A percentile compares a stretch with the other conserved stretches of the same genome.
Conservation (phyloP, 805 yeast genomes). For the Saturnispora halmiae region DNA sequence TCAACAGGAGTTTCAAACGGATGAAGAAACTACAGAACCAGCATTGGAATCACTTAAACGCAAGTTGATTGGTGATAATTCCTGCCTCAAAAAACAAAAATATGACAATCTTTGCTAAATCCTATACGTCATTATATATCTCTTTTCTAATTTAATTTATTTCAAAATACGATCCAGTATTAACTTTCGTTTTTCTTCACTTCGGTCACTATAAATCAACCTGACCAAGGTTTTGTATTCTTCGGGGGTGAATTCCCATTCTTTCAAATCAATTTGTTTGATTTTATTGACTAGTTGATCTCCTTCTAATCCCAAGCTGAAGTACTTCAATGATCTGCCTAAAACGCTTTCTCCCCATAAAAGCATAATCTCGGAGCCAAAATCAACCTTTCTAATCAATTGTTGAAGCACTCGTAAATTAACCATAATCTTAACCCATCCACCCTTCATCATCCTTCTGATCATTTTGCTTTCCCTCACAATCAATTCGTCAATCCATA, state of each 20-base stretch:
- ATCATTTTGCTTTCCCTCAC: slow-evolving; percentile 46
- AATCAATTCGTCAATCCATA: slow-evolving; percentile 39
- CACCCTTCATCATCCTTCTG: slow-evolving; percentile 43
- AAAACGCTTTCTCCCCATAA: slow-evolving; percentile 5
- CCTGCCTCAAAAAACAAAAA: slow-evolving; percentile 4
- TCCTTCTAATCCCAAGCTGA: slow-evolving; percentile 31
- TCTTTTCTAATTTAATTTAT: not conserved
- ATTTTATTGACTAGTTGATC: slow-evolving; percentile 10
- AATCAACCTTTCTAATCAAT: slow-evolving; percentile 47
- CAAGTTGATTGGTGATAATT: not conserved
- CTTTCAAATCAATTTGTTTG: slow-evolving; percentile 4
- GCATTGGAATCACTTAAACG: slow-evolving; percentile 3
- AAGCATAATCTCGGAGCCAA: slow-evolving; percentile 7
- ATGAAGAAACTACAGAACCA: slow-evolving; percentile 1
- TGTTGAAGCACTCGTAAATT: slow-evolving; percentile 63
- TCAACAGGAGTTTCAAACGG: slow-evolving; percentile 1
- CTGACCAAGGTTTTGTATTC: slow-evolving; percentile 46
- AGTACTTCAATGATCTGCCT: slow-evolving; percentile 41
- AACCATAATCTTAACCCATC: slow-evolving; percentile 48
- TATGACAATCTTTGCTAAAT: slow-evolving; percentile 8
- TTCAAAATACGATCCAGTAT: slow-evolving; percentile 6
- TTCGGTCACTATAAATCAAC: slow-evolving; percentile 38
- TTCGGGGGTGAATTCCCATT: slow-evolving; percentile 27
- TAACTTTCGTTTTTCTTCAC: slow-evolving; percentile 9
- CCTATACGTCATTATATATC: not conserved